These are phyloP conservation scores for Paxillus ammoniavirescens DNA, from an alignment of 768 basidiomycete species.

Conservation along the genomic window DNA sequence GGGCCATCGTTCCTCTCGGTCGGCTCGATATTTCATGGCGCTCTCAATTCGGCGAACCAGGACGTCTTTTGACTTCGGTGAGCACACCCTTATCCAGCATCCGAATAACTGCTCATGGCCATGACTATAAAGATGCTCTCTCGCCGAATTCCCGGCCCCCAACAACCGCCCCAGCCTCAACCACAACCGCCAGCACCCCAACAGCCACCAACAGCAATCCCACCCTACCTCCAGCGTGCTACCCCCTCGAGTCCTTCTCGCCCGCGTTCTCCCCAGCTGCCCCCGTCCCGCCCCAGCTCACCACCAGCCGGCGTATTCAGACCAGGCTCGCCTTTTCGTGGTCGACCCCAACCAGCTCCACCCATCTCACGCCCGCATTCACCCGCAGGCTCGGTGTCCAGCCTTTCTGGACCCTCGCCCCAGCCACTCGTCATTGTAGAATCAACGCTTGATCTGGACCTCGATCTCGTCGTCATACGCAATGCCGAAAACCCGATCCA, in stretches of 20 bases:
- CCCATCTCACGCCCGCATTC: constrained; percentile 30
- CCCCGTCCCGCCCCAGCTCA: constrained; percentile 52
- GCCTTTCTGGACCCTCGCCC: constrained; percentile 4
- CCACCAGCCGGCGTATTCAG: constrained; percentile 50
- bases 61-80: constrained; percentile 81
- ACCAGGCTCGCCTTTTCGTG: constrained; percentile 41
- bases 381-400: constrained; percentile 27
- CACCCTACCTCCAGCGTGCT: constrained; percentile 69
- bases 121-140: constrained; percentile 58
- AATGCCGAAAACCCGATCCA: constrained; percentile 43
- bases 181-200: constrained; percentile 21
- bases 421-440: constrained; percentile 24
- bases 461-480: constrained; percentile 53
- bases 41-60: constrained; percentile 82
- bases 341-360: constrained; percentile 29
- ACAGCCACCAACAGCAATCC: constrained; percentile 69
- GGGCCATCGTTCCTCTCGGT: constrained; percentile 77
- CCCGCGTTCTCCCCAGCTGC: constrained; percentile 57
- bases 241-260: constrained; percentile 43
- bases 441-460: constrained; percentile 44
- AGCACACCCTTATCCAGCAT: constrained; percentile 12
- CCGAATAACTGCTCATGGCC: neutral
- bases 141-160: constrained; percentile 65
- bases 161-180: constrained; percentile 23
- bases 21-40: constrained; percentile 87